Evolutionary conservation across 2,329 filamentous ascomycete genomes (phyloP), one percentile per base, ranked within the genome.

Genomic region (Xylaria sp.): DNA sequence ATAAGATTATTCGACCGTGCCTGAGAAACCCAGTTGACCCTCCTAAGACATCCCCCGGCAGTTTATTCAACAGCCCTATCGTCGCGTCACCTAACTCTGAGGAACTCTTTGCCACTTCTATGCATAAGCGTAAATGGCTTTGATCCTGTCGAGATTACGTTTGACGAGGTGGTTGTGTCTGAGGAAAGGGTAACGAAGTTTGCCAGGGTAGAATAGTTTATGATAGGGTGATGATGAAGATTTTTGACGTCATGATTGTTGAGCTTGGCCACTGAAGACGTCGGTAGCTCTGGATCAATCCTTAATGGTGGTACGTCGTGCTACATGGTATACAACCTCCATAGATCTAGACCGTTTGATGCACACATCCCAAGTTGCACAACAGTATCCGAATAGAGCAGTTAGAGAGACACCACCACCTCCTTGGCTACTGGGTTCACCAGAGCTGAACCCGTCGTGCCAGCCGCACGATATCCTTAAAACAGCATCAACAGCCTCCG

Each of bases 401-500:
- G 18, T 12, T 37, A 54, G 25, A 18, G 34, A 32, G 51, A 54
- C 13, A 18, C 41, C 6, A 18, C 50, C 25, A 54, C 15, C 13
- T n/a, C 50, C 28, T 54, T 9, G 50, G 5, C 18, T 46, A n/a
- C 9, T 32, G 20, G 7, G 18, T 20, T 28, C 23, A 37, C 13
- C 6, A 37, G 34, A 10, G 51, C 39, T 56, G 3, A 25, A 37
- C 41, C 13, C 28, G 44, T 50, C 28, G 8, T 18, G 28, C 23
- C 41, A 63, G 52, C 51, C 39, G 32, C 62, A 57, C 32, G 52
- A 57, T 25, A 55, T 23, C 9, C 34, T 10, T 37, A 20, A 55
- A 54, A 28, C 2, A 54, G 18, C 18, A 37, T 37, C 52, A 56
- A 23, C 39, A 37, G 37, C 1, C 34, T 13, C 39, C n/a, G 23